Percentiles rank a stretch among this genome's conserved stretches.
Conservation (phyloP, 495 filamentous ascomycete species). For the Tuber umbilicatum region DNA sequence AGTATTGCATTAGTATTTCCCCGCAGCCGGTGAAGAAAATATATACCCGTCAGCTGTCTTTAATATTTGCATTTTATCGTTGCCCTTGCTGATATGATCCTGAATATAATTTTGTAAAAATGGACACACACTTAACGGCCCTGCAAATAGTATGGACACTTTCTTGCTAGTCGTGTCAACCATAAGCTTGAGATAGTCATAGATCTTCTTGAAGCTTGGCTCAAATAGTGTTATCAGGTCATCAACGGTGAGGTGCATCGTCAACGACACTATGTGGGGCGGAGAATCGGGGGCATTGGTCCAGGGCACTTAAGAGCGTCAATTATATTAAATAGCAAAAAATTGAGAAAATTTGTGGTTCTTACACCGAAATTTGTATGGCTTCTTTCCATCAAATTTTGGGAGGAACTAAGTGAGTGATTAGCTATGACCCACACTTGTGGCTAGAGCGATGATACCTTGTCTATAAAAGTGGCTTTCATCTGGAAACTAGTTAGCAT, state of each 20-base stretch:
- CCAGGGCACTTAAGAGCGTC: background rate
- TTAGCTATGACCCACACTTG: background rate
- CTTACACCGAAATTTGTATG: background rate
- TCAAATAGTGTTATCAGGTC: background rate
- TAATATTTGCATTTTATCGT: background rate
- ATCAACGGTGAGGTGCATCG: background rate
- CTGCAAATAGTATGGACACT: background rate
- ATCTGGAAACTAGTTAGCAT: background rate
- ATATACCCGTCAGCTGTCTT: constrained; percentile 1
- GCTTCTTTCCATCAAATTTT: background rate
- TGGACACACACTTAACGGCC: background rate
- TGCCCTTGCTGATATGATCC: background rate
- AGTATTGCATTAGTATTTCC: background rate
- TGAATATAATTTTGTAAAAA: constrained; percentile 2
- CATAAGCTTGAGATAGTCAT: constrained; percentile 1
- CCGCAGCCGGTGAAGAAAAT: background rate
- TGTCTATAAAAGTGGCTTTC: constrained; percentile 2
- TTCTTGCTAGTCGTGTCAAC: background rate
- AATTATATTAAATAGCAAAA: background rate
- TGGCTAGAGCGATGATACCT: background rate
- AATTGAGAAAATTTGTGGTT: background rate
- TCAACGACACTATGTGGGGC: background rate
- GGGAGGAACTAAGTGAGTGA: background rate
- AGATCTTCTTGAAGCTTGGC: background rate
- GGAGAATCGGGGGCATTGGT: background rate